phyloP scores from a whole-genome alignment of 805 yeast genomes.

The Martiniozyma abietophila region DNA sequence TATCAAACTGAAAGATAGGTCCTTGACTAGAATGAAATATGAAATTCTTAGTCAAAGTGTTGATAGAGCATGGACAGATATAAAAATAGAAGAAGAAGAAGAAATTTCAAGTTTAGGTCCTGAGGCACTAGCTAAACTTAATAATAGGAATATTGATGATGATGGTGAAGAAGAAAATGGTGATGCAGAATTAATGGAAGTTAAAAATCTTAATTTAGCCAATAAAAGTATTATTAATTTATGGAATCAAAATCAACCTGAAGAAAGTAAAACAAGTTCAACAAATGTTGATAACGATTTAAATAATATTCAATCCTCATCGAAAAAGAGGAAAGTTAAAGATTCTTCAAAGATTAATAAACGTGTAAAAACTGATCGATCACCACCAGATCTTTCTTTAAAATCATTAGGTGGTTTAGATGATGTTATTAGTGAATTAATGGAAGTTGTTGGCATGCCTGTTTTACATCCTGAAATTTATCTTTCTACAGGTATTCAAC shows the following conservation, averaged over 20 bases:
- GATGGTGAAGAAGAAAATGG: slow-evolving; percentile 23
- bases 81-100: slow-evolving; percentile 52
- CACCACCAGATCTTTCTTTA: slow-evolving; percentile 61
- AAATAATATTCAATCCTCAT: slow-evolving; percentile 10
- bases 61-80: slow-evolving; percentile 44
- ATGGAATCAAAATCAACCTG: slow-evolving; percentile 42
- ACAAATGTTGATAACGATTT: background rate
- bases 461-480: slow-evolving; percentile 91
- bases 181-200: slow-evolving; percentile 50
- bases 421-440: slow-evolving; percentile 69
- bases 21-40: slow-evolving; percentile 62
- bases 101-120: slow-evolving; percentile 36
- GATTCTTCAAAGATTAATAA: slow-evolving; percentile 32
- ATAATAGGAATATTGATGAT: slow-evolving; percentile 8
- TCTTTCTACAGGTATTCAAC: slow-evolving; percentile 80
- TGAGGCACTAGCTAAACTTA: slow-evolving; percentile 13
- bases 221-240: slow-evolving; percentile 67
- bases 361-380: slow-evolving; percentile 37
- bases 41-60: slow-evolving; percentile 53
- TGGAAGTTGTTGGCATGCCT: slow-evolving; percentile 89
- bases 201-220: slow-evolving; percentile 53
- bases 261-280: slow-evolving; percentile 24
- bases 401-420: slow-evolving; percentile 86
- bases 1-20: slow-evolving; percentile 56
- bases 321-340: slow-evolving; percentile 28